Conservation (phyloP, 2,329 filamentous ascomycete genomes). For the Botryotinia calthae region DNA sequence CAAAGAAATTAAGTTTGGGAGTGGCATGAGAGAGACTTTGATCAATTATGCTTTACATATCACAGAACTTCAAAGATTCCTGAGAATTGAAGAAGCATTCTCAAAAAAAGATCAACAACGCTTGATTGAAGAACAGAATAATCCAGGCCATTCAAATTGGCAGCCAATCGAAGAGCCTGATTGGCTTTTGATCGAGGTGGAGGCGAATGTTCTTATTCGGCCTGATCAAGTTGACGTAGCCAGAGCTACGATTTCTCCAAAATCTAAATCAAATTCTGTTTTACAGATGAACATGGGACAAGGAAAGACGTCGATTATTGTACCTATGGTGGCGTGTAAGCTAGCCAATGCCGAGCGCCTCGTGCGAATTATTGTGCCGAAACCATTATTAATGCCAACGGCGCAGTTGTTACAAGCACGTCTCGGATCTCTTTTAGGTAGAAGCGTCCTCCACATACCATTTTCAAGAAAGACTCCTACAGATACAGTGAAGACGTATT, state of each 20-base stretch:
- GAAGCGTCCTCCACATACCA: constrained; percentile 46
- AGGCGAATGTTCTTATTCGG: constrained; percentile 61
- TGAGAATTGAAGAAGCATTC: constrained; percentile 43
- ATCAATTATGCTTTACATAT: constrained; percentile 43
- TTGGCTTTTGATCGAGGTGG: constrained; percentile 66
- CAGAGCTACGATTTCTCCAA: constrained; percentile 54
- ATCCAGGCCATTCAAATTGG: constrained; percentile 43
- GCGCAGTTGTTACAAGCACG: constrained; percentile 45
- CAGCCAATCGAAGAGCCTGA: constrained; percentile 48
- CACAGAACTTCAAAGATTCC: constrained; percentile 44
- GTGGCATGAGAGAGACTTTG: constrained; percentile 41
- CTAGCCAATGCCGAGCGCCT: constrained; percentile 46
- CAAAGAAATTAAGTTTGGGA: constrained; percentile 35
- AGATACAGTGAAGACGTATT: constrained; percentile 39
- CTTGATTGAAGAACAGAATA: constrained; percentile 41
- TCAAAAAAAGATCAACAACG: constrained; percentile 37
- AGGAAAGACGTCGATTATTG: constrained; percentile 57
- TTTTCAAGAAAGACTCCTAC: constrained; percentile 47
- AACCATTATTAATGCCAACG: constrained; percentile 46
- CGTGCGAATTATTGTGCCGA: constrained; percentile 46
- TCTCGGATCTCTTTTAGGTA: constrained; percentile 45
- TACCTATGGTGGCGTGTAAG: constrained; percentile 49
- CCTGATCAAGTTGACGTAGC: constrained; percentile 62
- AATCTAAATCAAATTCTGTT: constrained; percentile 54
- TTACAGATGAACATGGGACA: constrained; percentile 68